Evolutionary conservation across 164 flowering plant species (phyloP), one percentile per base, ranked within the genome.

Genomic region (Brasenia schreberi): DNA sequence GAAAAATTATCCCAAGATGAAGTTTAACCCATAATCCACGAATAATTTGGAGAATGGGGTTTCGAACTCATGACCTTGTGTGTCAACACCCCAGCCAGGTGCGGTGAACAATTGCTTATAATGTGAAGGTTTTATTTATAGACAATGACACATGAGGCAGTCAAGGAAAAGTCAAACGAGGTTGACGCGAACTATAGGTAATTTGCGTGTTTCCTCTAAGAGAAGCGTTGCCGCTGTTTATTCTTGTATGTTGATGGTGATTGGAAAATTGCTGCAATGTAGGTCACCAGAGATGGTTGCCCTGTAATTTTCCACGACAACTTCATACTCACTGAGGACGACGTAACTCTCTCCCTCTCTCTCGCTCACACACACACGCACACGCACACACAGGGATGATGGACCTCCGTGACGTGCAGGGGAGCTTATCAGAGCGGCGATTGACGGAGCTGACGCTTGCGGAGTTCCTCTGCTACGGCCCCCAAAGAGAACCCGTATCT

Each of bases 291-390:
- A 68, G 96, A 89, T 81, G 91, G 73, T 72, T 82, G 79, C 66
- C 91, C 93, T 0, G 79, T 89, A 78, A 82, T 89, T 75, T 89
- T 83, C 81, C 96, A 89, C 39, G 96, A 89, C 73, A 74, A 77
- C 76, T 86, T 80, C 85, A 87, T 89, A 64, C 72, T 81, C 64
- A 27, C 87, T 0, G 64, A 82, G 71, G 81, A 81, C 23, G 62
- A 83, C 64, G 96, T 89, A 70, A 79, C 78, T 42, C 18, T 6
- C 42, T 45, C 42, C 19, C 16, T 23, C 42, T 33, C 59, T 63
- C 63, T 19, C 17, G 6, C 58, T 65, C 19, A n/a, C 45, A 44
- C 44, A 7, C 42, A 59, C 19, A 0, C 12, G 39, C 18, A 2
- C 18, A 19, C 63, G 7, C 59, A 27, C 19, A 27, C 19, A 5